Percentiles rank a stretch among this genome's conserved stretches.
These are phyloP conservation scores for Diplodia sapinea DNA, from an alignment of 2,329 filamentous ascomycete species.

Conservation along the genomic window DNA sequence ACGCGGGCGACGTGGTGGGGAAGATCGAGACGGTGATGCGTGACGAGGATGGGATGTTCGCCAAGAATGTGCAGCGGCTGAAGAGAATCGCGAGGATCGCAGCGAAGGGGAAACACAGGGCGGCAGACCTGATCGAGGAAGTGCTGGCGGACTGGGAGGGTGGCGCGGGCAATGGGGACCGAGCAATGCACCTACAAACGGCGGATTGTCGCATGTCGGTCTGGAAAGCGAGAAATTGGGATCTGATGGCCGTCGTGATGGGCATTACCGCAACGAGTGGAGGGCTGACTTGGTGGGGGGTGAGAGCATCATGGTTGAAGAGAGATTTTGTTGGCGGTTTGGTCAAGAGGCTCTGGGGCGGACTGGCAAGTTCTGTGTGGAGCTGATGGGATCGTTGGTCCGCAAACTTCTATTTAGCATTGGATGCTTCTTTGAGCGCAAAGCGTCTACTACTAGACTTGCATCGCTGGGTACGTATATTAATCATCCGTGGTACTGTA, in stretches of 20 bases:
- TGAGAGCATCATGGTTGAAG: neutral
- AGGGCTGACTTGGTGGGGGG: neutral
- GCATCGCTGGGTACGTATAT: too few species aligned
- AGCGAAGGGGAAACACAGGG: neutral
- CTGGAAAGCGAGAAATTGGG: neutral
- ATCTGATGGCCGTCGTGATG: neutral
- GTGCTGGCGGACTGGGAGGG: neutral
- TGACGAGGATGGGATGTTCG: neutral
- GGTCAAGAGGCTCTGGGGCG: neutral
- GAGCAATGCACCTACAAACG: neutral
- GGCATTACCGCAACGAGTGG: neutral
- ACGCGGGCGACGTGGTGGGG: neutral
- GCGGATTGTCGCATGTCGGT: neutral
- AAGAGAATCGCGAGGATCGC: neutral
- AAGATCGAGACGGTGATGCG: neutral
- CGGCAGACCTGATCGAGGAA: neutral
- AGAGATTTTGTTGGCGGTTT: neutral
- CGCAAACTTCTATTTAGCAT: too few species aligned
- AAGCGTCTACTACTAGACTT: too few species aligned
- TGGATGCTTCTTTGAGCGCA: neutral
- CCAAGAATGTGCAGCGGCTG: neutral
- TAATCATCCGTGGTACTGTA: too few species aligned
- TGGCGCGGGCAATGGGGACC: neutral
- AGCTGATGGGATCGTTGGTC: neutral
- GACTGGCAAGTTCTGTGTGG: neutral